Base-by-base conservation (phyloP, 306 rosid genomes). In the Hylodesmum podocarpum region DNA sequence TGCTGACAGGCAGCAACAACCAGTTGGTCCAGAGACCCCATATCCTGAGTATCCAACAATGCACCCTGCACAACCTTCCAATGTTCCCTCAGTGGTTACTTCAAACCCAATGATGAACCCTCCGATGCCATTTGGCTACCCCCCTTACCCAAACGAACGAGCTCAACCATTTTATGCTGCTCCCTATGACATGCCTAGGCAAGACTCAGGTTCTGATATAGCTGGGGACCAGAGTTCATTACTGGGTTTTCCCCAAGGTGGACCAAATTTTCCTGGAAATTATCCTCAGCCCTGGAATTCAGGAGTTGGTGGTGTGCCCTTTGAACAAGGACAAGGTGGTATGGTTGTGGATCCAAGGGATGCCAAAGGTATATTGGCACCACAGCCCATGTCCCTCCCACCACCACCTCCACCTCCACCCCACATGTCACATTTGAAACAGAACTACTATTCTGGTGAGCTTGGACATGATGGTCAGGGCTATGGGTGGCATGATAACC, bases 261-360 rank as follows among this genome's bases (percentile, higher is more conserved):
- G 85, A 40, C 84, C 89, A 78, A 87, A 87, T 50, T 89, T 87
- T 77, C 66, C 87, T 1, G 84, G 84, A 58, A 80, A 80, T 65
- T 90, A 87, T 83, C 85, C 87, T n/a, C 96, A 89, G 51, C 81
- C 93, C 36, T 92, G 97, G 97, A 86, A 89, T 82, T 81, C 88
- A n/a, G 91, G 90, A 68, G 85, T 87, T 36, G 80, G 75, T 3
- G 81, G 91, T 53, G 72, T 51, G 28, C 93, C 93, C 44, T 92
- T 85, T 36, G 98, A 94, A 79, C 85, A 82, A 73, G 82, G 55
- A 66, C 89, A 83, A 72, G 81, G 84, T 71, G 88, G 90, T 66
- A 87, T 71, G 76, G 66, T 75, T 9, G 68, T 85, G 87, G 97
- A 90, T 87, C 86, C 90, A 5, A 85, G 96, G 83, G 98, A 96